phyloP scores from a whole-genome alignment of 2,329 filamentous ascomycete species.

The Zalaria sp. region DNA sequence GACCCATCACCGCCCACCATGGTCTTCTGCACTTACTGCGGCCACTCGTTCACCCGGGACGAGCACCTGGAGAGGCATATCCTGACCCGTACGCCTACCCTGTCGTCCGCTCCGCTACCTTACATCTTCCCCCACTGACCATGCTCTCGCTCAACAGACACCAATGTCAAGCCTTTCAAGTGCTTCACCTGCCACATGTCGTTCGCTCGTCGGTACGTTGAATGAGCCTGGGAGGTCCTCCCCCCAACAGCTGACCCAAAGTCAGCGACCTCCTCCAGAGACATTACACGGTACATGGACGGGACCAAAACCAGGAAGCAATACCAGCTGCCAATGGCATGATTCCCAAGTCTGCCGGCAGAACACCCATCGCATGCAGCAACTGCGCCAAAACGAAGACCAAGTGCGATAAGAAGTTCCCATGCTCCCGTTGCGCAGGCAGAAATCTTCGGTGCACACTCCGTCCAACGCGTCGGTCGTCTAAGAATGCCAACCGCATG shows the following conservation, averaged over 20 bases:
- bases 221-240: slow-evolving; percentile 2
- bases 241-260: slow-evolving; percentile 5
- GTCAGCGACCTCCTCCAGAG: slow-evolving; percentile 36
- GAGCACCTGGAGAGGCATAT: slow-evolving; percentile 39
- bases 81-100: slow-evolving; percentile 30
- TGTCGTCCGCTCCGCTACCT: not conserved
- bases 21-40: slow-evolving; percentile 41
- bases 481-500: slow-evolving; percentile 26
- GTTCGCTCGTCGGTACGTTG: slow-evolving; percentile 34
- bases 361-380: slow-evolving; percentile 38
- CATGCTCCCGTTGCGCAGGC: slow-evolving; percentile 37
- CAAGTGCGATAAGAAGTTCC: slow-evolving; percentile 40
- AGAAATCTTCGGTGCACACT: slow-evolving; percentile 34
- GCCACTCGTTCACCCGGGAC: slow-evolving; percentile 37
- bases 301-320: slow-evolving; percentile 34
- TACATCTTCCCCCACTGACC: not conserved
- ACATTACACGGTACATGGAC: slow-evolving; percentile 38
- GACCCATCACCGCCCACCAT: slow-evolving; percentile 17
- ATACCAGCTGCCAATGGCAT: slow-evolving; percentile 33
- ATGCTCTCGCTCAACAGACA: slow-evolving; percentile 22
- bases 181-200: slow-evolving; percentile 41
- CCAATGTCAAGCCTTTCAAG: slow-evolving; percentile 41
- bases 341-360: slow-evolving; percentile 36
- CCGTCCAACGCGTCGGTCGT: slow-evolving; percentile 32
- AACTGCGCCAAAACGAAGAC: slow-evolving; percentile 41